These are phyloP conservation scores for Naematelia aurantialba DNA, from an alignment of 768 basidiomycete species.

Conservation along the genomic window DNA sequence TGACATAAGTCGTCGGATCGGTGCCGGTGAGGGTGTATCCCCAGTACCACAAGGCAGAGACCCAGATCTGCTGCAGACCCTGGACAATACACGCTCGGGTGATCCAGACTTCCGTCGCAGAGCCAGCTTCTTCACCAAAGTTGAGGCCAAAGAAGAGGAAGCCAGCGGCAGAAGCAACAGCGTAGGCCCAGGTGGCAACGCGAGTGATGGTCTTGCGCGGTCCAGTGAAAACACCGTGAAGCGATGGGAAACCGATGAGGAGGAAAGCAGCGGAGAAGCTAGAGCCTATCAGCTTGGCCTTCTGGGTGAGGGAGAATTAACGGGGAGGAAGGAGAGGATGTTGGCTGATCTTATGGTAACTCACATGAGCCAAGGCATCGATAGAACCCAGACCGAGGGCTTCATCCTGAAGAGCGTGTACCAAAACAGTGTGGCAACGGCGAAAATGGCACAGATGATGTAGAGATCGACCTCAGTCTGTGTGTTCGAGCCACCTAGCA, in stretches of 20 bases:
- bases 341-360: no score
- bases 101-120: slow-evolving; percentile 92
- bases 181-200: slow-evolving; percentile 84
- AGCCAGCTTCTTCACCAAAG: slow-evolving; percentile 97
- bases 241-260: slow-evolving; percentile 80
- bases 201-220: slow-evolving; percentile 68
- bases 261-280: slow-evolving; percentile 83
- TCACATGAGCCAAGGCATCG: slow-evolving; percentile 77
- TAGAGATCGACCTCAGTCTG: slow-evolving; percentile 77
- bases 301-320: neutral
- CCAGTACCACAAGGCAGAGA: slow-evolving; percentile 95
- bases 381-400: slow-evolving; percentile 81
- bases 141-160: slow-evolving; percentile 93
- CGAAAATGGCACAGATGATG: slow-evolving; percentile 82
- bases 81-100: slow-evolving; percentile 87
- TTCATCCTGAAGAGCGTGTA: slow-evolving; percentile 81
- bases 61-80: slow-evolving; percentile 93
- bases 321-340: no score
- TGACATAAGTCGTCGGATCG: slow-evolving; percentile 54
- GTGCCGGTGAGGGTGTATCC: slow-evolving; percentile 68
- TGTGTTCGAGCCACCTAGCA: slow-evolving; percentile 81
- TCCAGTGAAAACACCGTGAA: slow-evolving; percentile 59
- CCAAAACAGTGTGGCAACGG: slow-evolving; percentile 81
- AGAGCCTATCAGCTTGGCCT: slow-evolving; percentile 3
- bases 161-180: slow-evolving; percentile 83